These are phyloP conservation scores for Raffaelea deltoideospora DNA, from an alignment of 2,329 filamentous ascomycete species.

Conservation along the genomic window DNA sequence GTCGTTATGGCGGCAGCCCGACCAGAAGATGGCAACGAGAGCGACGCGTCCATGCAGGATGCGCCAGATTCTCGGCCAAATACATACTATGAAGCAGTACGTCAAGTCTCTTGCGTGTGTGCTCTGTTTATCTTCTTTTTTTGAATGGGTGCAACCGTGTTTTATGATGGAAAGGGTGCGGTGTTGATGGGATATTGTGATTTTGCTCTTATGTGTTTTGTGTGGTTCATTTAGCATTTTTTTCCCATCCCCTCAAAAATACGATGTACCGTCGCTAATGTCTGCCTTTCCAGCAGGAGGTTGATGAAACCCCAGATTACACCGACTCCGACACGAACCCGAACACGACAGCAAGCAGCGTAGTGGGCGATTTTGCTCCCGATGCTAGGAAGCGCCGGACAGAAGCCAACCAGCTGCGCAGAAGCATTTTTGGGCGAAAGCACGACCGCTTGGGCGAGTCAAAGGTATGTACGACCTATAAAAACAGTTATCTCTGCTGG, in stretches of 20 bases:
- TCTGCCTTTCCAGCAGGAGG: constrained; percentile 26
- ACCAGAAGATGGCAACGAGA: constrained; percentile 32
- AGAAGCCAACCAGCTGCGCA: constrained; percentile 76
- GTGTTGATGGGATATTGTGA: no score
- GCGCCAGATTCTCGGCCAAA: constrained; percentile 29
- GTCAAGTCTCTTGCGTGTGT: no score
- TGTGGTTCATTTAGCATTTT: constrained; percentile 1
- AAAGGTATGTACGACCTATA: constrained; percentile 70
- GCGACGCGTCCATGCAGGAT: constrained; percentile 50
- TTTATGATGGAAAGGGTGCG: no score
- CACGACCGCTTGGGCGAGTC: constrained; percentile 83
- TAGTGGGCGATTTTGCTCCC: constrained; percentile 54
- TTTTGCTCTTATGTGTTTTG: no score
- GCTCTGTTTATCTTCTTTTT: no score
- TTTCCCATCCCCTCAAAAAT: no score
- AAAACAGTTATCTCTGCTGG: no score
- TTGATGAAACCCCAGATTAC: constrained; percentile 51
- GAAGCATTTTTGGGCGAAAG: constrained; percentile 89
- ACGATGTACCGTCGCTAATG: no score
- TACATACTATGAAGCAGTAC: constrained; percentile 33
- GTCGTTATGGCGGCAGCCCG: constrained; percentile 6
- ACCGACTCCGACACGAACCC: constrained; percentile 53
- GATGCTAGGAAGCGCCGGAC: constrained; percentile 79
- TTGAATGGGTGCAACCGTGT: no score
- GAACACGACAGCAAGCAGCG: constrained; percentile 66